Percentiles rank a stretch among this genome's conserved stretches.
Evolutionary conservation across 805 yeast genomes (phyloP).

Genomic region (Wickerhamiella domercqiae): DNA sequence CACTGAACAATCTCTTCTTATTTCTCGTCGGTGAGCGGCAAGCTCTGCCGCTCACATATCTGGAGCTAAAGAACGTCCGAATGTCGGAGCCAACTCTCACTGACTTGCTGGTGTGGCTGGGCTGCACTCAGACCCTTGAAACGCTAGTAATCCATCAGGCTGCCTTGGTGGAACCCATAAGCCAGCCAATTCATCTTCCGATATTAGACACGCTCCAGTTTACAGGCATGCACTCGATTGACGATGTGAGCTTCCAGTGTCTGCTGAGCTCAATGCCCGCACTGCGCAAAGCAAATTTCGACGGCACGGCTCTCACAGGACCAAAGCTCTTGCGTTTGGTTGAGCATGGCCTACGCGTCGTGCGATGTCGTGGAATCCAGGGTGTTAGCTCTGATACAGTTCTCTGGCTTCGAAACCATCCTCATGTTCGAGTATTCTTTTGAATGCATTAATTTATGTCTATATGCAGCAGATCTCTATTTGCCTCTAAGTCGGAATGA

Average conservation of each 20-base stretch:
- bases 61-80: constrained; percentile 12
- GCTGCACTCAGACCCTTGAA: constrained; percentile 8
- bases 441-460: background rate
- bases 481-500: background rate
- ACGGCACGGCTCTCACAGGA: constrained; percentile 14
- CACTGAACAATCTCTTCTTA: constrained; percentile 12
- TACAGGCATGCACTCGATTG: constrained; percentile 12
- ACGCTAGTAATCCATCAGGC: constrained; percentile 11
- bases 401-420: constrained; percentile 5
- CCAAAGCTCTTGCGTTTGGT: constrained; percentile 10
- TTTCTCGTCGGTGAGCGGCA: background rate
- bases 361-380: constrained; percentile 12
- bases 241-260: constrained; percentile 10
- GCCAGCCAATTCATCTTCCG: background rate
- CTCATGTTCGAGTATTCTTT: background rate
- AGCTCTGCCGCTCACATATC: constrained; percentile 6
- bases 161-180: background rate
- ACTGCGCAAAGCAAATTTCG: constrained; percentile 12
- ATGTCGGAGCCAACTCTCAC: constrained; percentile 5
- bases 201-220: constrained; percentile 11
- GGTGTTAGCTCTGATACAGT: constrained; percentile 13
- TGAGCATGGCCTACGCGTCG: constrained; percentile 5
- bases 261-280: constrained; percentile 9
- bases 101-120: constrained; percentile 8
- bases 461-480: constrained; percentile 7